Percentiles rank a stretch among this genome's conserved stretches.
Conservation (phyloP, 768 basidiomycete species). For the Suillus sp. region DNA sequence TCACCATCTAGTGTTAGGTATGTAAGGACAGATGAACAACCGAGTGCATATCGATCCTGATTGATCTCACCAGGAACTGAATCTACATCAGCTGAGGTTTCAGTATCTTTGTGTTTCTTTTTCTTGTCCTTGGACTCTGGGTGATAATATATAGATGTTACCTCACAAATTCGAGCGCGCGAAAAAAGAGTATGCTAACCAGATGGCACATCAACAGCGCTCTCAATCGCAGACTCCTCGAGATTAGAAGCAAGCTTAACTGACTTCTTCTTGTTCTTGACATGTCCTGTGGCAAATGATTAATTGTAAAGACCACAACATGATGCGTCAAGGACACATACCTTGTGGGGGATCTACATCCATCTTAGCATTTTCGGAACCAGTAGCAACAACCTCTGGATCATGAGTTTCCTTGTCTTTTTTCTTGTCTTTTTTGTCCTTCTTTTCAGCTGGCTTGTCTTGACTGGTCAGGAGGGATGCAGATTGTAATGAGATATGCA, state of each 20-base stretch:
- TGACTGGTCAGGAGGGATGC: conserved; percentile 14
- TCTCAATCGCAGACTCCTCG: not conserved
- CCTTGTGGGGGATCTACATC: conserved; percentile 10
- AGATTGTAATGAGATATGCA: conserved; percentile 1
- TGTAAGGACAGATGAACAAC: not conserved
- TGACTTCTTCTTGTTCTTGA: conserved; percentile 19
- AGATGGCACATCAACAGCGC: conserved; percentile 3
- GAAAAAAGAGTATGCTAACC: conserved; percentile 3
- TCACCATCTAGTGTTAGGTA: conserved; percentile 5
- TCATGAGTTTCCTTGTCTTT: conserved; percentile 43
- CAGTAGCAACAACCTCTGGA: conserved; percentile 21
- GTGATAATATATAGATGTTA: not conserved
- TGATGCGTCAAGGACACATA: conserved; percentile 17
- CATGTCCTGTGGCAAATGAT: conserved; percentile 14
- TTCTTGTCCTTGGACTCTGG: conserved; percentile 17
- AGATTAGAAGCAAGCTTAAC: not conserved
- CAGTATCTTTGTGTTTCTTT: conserved; percentile 16
- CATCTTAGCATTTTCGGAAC: conserved; percentile 22
- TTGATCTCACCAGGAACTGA: not conserved
- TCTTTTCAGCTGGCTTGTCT: conserved; percentile 27
- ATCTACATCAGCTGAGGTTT: not conserved
- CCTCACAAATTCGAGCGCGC: not conserved
- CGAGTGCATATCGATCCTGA: not conserved
- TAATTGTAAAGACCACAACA: conserved; percentile 8
- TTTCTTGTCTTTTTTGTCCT: conserved; percentile 44